Evolutionary conservation across 169 alveolate species (phyloP).

Genomic region (Plasmodium cynomolgi): DNA sequence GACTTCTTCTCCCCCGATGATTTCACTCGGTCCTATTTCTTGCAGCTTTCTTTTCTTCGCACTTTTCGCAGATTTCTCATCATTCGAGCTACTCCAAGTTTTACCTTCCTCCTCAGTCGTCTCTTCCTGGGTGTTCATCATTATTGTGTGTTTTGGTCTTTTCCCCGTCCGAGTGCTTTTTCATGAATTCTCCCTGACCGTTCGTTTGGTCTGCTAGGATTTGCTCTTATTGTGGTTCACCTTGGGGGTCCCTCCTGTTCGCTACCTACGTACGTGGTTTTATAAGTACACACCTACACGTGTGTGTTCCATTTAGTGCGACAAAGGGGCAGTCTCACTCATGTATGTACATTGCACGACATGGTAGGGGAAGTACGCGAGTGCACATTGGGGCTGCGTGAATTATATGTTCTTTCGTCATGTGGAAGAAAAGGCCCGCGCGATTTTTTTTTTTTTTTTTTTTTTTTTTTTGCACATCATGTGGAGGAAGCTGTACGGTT

Average conservation of each 20-base stretch:
- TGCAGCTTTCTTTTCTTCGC: constrained; percentile 15
- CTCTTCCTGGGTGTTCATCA: constrained; percentile 13
- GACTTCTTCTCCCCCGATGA: background rate
- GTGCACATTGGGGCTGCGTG: background rate
- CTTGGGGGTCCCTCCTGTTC: background rate
- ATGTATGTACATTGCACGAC: background rate
- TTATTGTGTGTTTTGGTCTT: constrained; percentile 20
- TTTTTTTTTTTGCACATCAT: background rate
- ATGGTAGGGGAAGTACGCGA: background rate
- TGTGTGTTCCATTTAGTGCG: background rate
- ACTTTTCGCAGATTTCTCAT: background rate
- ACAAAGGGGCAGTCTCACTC: background rate
- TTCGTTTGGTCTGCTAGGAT: background rate
- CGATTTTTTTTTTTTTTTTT: background rate
- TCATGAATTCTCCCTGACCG: background rate
- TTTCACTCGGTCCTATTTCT: background rate
- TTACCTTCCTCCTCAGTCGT: background rate
- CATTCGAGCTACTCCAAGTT: background rate
- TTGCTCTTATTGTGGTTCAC: background rate
- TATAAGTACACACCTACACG: background rate
- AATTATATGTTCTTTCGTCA: background rate
- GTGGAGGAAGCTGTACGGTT: background rate
- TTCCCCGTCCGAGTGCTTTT: background rate
- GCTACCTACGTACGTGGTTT: background rate
- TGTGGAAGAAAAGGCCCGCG: background rate